Evolutionary conservation across 345 rosid species (phyloP).

Genomic region (Eutrema heterophyllum): DNA sequence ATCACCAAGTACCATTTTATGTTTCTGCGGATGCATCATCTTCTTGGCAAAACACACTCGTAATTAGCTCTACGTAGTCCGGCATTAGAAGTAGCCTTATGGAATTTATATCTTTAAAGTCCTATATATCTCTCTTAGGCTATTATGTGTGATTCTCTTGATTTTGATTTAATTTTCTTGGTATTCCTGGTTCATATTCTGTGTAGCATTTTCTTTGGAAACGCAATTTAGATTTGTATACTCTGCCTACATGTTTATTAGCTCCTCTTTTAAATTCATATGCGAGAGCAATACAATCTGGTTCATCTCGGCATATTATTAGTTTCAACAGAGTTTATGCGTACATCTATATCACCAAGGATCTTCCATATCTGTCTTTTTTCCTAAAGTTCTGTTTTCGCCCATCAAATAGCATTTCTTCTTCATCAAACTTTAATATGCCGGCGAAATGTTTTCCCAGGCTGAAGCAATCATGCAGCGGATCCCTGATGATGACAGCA

Average conservation of each 20-base stretch:
- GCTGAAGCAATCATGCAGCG: constrained; percentile 69
- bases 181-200: background rate
- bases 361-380: background rate
- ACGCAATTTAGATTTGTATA: background rate
- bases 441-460: constrained; percentile 49
- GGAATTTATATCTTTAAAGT: background rate
- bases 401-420: background rate
- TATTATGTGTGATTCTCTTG: background rate
- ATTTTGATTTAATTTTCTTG: background rate
- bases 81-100: background rate
- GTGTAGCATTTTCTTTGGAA: background rate
- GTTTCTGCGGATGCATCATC: constrained; percentile 35
- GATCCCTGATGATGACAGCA: constrained; percentile 42
- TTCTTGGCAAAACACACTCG: background rate
- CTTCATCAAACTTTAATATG: constrained; percentile 24
- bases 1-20: constrained; percentile 38
- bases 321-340: background rate
- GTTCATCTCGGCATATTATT: background rate
- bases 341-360: background rate
- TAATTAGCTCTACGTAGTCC: background rate
- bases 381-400: background rate
- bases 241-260: background rate
- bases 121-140: background rate
- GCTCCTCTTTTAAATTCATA: too few relatives aligned
- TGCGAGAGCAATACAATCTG: background rate